Evolutionary conservation across 306 rosid species (phyloP), one percentile per base, ranked within the genome.

Genomic region (apple (Malus domestica)): DNA sequence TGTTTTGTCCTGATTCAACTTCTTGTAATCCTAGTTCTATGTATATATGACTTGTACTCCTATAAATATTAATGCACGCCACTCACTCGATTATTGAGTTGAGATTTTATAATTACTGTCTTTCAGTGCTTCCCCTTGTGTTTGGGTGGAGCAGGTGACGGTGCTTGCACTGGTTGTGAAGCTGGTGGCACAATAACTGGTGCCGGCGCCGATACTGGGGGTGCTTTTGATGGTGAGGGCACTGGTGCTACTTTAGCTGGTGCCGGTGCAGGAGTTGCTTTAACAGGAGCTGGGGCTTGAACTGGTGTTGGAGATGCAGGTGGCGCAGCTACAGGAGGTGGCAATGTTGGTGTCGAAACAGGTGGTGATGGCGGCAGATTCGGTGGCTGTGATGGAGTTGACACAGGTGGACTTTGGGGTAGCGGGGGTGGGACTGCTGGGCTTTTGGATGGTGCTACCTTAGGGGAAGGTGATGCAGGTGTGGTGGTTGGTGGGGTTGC

Each of bases 261-360:
- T 20, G 91, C 76, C 2, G 94, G 95, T 3, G 87, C 90, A 1
- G 88, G 87, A 68, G 90, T 35, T 40, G 82, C 76, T 81, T 75
- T 81, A 23, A 60, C 80, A 19, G 98, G 97, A 58, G 91, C 90
- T 29, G 87, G 87, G 6, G 88, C 87, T 75, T 82, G 76, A 12
- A 29, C 86, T 15, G 97, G 96, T 49, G 95, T 33, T 49, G 98
- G 98, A 16, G 97, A 78, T 63, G 83, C 81, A 70, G 55, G 77
- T 4, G 96, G 93, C 67, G 97, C 77, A 23, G 86, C 82, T 60
- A 71, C 35, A 62, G 89, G 85, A 51, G 89, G 85, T 22, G 83
- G 82, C 45, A 68, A 30, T 29, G 88, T 85, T 9, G 86, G 80
- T 30, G 96, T 73, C 1, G 85, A 79, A 58, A 79, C 35, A 10